A percentile compares a stretch with the other conserved stretches of the same genome.
phyloP scores from a whole-genome alignment of 306 rosid species.

The Astragalus membranaceus region DNA sequence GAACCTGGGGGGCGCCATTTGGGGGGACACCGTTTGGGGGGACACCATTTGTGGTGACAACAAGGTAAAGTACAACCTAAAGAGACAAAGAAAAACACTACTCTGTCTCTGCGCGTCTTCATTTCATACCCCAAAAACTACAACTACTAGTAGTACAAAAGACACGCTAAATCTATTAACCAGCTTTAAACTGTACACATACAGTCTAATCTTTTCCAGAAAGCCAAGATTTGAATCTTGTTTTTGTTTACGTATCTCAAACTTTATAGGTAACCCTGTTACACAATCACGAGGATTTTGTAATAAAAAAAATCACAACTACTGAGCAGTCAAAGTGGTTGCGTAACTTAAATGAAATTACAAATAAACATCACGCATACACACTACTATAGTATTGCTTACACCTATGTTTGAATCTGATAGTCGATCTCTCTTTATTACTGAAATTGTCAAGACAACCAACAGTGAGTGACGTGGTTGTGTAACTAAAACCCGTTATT shows the following conservation, averaged over 20 bases:
- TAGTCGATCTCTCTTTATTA: no score
- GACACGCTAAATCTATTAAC: background rate
- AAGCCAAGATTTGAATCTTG: background rate
- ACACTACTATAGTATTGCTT: no score
- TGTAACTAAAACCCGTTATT: no score
- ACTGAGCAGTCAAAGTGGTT: no score
- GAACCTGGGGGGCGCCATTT: no score
- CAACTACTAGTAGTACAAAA: background rate
- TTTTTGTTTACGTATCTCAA: background rate
- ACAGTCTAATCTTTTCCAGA: background rate
- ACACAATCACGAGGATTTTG: background rate
- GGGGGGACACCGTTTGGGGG: no score
- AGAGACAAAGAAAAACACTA: conserved; percentile 12
- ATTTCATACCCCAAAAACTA: background rate
- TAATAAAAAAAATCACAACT: background rate
- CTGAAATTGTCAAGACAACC: no score
- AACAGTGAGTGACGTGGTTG: no score
- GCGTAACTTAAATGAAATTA: no score
- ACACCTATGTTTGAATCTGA: no score
- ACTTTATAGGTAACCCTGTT: background rate
- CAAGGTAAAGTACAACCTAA: background rate
- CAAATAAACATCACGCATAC: no score
- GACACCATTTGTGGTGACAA: background rate
- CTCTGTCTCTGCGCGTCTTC: background rate
- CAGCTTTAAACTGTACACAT: no score